Conservation (phyloP, 2,329 filamentous ascomycete species). For the Tolypocladium sp. region DNA sequence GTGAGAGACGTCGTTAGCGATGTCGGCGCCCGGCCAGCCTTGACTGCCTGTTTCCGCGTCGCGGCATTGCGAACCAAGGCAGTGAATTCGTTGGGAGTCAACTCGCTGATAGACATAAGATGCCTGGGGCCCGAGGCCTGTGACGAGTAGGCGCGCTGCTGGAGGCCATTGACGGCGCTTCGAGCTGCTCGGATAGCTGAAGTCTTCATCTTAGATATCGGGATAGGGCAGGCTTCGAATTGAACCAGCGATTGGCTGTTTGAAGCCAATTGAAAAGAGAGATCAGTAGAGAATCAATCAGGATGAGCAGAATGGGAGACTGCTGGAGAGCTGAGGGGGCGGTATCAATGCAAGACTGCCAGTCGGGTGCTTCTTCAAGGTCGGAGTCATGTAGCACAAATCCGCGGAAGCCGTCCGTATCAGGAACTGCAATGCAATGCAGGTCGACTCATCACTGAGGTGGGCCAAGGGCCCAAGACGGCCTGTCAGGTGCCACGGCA, state of each 20-base stretch:
- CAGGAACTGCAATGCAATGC: neutral
- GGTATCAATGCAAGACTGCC: neutral
- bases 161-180: slow-evolving; percentile 23
- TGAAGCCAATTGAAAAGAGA: neutral
- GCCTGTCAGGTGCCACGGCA: neutral
- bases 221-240: neutral
- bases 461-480: neutral
- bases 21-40: slow-evolving; percentile 48
- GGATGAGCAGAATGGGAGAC: neutral
- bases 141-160: slow-evolving; percentile 33
- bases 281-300: neutral
- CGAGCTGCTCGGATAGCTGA: slow-evolving; percentile 22
- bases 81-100: slow-evolving; percentile 70
- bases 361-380: neutral
- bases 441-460: too few species aligned
- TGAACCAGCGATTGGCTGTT: neutral
- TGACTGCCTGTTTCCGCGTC: slow-evolving; percentile 67
- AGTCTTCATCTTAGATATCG: slow-evolving; percentile 20
- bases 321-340: neutral
- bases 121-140: slow-evolving; percentile 54
- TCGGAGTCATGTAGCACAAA: neutral
- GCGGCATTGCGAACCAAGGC: slow-evolving; percentile 76
- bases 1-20: slow-evolving; percentile 53
- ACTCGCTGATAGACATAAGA: slow-evolving; percentile 83
- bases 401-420: neutral